These are phyloP conservation scores for Sporothrix euskadiensis DNA, from an alignment of 2,329 filamentous ascomycete species.

Conservation along the genomic window DNA sequence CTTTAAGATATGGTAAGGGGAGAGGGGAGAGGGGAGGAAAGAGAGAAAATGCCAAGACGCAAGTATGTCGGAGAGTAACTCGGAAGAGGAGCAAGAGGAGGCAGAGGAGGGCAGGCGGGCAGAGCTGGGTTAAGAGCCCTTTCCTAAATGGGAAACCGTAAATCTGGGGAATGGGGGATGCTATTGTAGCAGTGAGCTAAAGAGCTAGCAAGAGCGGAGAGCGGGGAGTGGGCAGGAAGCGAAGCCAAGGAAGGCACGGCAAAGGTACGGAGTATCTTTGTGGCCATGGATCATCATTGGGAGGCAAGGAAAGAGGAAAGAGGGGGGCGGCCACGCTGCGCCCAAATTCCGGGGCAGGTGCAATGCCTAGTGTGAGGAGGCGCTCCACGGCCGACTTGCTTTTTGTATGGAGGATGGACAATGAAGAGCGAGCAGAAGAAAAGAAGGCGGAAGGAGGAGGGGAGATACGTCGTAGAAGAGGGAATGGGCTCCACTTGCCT, in stretches of 20 bases:
- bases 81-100: not conserved
- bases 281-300: not conserved
- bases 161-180: conserved; percentile 22
- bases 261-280: not conserved
- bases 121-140: not conserved
- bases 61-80: not conserved
- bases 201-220: not conserved
- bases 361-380: not conserved
- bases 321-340: not conserved
- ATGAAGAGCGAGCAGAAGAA: not conserved
- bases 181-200: not conserved
- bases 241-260: not conserved
- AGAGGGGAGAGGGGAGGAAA: not conserved
- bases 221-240: not conserved
- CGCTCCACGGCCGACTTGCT: not conserved
- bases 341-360: not conserved
- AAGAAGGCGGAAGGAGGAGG: not conserved
- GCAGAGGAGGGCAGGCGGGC: not conserved
- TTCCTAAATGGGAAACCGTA: conserved; percentile 12
- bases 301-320: not conserved
- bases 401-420: not conserved
- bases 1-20: too few relatives aligned
- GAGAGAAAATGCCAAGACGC: not conserved
- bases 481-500: not conserved
- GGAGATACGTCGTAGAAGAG: not conserved